Percentiles rank a stretch among this genome's conserved stretches.
phyloP scores from a whole-genome alignment of 169 alveolate species.

The Plasmodium blacklocki region DNA sequence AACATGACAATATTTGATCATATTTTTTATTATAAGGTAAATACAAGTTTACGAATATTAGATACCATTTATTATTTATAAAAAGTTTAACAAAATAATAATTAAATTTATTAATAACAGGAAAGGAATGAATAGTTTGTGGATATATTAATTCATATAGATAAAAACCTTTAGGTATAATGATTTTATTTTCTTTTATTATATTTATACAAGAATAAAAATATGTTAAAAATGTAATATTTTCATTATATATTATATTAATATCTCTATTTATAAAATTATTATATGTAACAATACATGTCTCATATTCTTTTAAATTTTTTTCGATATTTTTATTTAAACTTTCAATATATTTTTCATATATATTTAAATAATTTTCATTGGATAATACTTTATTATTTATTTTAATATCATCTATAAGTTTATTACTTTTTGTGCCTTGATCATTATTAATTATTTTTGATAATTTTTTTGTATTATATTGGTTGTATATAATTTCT shows the following conservation, averaged over 20 bases:
- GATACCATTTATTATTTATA: conserved; percentile 70
- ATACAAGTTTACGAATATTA: conserved; percentile 45
- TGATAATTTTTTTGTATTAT: no score
- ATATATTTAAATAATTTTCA: conserved; percentile 3
- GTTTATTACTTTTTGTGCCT: no score
- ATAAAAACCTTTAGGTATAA: conserved; percentile 64
- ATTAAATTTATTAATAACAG: conserved; percentile 46
- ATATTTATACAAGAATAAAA: conserved; percentile 39
- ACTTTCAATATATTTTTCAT: conserved; percentile 27
- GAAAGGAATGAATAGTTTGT: conserved; percentile 51
- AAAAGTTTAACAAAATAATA: conserved; percentile 56
- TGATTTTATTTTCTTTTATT: conserved; percentile 57
- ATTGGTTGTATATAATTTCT: neutral
- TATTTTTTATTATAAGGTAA: conserved; percentile 27
- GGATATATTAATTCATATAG: conserved; percentile 65
- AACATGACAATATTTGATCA: conserved; percentile 20
- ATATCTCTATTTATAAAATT: conserved; percentile 53
- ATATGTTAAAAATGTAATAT: conserved; percentile 27
- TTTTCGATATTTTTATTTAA: conserved; percentile 19
- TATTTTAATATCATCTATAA: no score
- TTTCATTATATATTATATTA: conserved; percentile 15
- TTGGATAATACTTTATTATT: neutral
- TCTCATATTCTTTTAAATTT: conserved; percentile 12
- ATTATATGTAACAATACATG: conserved; percentile 33
- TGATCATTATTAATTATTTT: no score